phyloP scores from a whole-genome alignment of 139 green algal species.

The Nannochloris sp. region DNA sequence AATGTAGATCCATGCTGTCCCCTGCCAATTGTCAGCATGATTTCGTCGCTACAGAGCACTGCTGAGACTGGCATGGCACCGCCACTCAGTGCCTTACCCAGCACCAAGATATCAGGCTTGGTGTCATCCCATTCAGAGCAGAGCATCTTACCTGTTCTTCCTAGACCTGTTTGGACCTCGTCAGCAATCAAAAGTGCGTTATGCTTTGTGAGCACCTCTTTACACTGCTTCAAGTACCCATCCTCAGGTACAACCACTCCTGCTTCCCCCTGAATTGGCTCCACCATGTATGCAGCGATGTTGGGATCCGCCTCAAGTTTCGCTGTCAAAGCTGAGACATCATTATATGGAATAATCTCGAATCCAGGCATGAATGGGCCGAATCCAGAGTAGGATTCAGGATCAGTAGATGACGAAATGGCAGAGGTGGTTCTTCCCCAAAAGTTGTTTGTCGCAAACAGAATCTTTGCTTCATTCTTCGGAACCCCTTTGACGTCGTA shows the following conservation, averaged over 20 bases:
- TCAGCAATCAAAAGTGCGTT: slow-evolving; percentile 92
- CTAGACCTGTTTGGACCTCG: slow-evolving; percentile 97
- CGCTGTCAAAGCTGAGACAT: slow-evolving; percentile 67
- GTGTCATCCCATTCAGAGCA: slow-evolving; percentile 76
- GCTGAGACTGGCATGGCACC: slow-evolving; percentile 87
- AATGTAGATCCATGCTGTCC: slow-evolving; percentile 87
- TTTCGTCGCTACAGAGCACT: slow-evolving; percentile 75
- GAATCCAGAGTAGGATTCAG: slow-evolving; percentile 57
- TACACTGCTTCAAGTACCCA: slow-evolving; percentile 69
- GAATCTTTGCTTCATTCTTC: slow-evolving; percentile 76
- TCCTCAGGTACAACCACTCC: slow-evolving; percentile 86
- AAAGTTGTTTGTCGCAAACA: slow-evolving; percentile 93
- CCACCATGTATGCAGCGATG: slow-evolving; percentile 95
- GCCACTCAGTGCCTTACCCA: slow-evolving; percentile 82
- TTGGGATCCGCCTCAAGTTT: slow-evolving; percentile 63
- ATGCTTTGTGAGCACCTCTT: slow-evolving; percentile 75
- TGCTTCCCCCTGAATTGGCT: slow-evolving; percentile 92
- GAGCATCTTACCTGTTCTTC: slow-evolving; percentile 81
- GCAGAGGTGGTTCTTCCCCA: slow-evolving; percentile 89
- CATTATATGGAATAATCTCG: slow-evolving; percentile 91
- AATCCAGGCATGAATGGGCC: slow-evolving; percentile 93
- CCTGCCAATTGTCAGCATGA: slow-evolving; percentile 78
- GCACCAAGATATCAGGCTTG: slow-evolving; percentile 84
- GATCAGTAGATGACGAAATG: slow-evolving; percentile 81
- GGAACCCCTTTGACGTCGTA: slow-evolving; percentile 95